Percentiles rank a stretch among this genome's conserved stretches.
Conservation (phyloP, 768 basidiomycete genomes). For the Pleurotus cornucopiae region DNA sequence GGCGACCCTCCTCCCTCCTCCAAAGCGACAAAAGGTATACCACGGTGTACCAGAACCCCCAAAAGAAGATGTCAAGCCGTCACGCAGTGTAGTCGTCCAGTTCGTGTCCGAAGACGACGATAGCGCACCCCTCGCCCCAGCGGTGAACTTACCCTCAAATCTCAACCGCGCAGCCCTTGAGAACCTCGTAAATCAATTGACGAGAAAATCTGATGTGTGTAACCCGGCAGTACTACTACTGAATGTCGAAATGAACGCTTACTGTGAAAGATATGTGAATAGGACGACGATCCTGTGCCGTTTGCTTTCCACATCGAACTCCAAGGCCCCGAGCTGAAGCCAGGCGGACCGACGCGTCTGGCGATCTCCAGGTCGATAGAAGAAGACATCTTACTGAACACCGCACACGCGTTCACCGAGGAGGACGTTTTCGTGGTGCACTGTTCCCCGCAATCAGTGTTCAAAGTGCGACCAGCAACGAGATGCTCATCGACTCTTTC, state of each 20-base stretch:
- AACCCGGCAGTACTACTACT: slow-evolving; percentile 12
- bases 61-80: slow-evolving; percentile 37
- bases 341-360: slow-evolving; percentile 68
- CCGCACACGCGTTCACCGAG: slow-evolving; percentile 66
- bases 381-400: slow-evolving; percentile 71
- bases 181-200: slow-evolving; percentile 83
- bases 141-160: slow-evolving; percentile 86
- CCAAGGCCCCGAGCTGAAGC: slow-evolving; percentile 47
- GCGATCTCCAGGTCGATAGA: slow-evolving; percentile 84
- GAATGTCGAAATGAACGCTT: slow-evolving; percentile 17
- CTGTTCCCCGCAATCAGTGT: slow-evolving; percentile 95
- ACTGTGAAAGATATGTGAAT: neutral
- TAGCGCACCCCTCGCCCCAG: slow-evolving; percentile 75
- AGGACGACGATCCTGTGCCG: slow-evolving; percentile 88
- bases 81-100: slow-evolving; percentile 81
- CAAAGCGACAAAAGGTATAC: slow-evolving; percentile 82
- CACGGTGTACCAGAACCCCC: slow-evolving; percentile 69
- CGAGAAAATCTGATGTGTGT: slow-evolving; percentile 55
- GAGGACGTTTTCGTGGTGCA: slow-evolving; percentile 88
- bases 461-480: slow-evolving; percentile 89
- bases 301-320: slow-evolving; percentile 86
- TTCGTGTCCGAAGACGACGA: slow-evolving; percentile 84
- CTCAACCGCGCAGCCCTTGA: slow-evolving; percentile 81
- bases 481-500: slow-evolving; percentile 90
- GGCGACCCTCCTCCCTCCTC: slow-evolving; percentile 85